A percentile compares a stretch with the other conserved stretches of the same genome.
Evolutionary conservation across 1,284 basidiomycete genomes (phyloP).

Genomic region (Apiotrichum mycotoxinovorans): DNA sequence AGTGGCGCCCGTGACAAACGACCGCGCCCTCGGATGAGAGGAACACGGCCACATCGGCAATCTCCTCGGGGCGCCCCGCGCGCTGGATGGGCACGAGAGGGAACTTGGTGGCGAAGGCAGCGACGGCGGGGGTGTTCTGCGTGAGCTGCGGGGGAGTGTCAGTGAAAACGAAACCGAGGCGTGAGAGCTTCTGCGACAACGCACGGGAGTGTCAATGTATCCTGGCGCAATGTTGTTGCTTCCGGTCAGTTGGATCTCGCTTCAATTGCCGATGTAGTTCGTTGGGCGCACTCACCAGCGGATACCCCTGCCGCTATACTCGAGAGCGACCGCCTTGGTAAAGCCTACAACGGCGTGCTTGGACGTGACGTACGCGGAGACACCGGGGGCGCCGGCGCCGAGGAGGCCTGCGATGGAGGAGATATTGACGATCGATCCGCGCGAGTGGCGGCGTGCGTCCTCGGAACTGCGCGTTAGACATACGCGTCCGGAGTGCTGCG

Average conservation of each 20-base stretch:
- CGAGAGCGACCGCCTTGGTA: conserved; percentile 10
- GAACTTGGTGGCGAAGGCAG: conserved; percentile 11
- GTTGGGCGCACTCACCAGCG: conserved; percentile 4
- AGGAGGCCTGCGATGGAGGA: conserved; percentile 6
- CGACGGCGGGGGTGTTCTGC: conserved; percentile 23
- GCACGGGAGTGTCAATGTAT: conserved; percentile 8
- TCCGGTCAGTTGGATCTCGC: neutral
- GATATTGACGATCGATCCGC: conserved; percentile 21
- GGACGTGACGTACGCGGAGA: conserved; percentile 13
- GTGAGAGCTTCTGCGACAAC: conserved; percentile 19
- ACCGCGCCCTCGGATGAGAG: conserved; percentile 26
- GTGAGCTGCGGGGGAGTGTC: conserved; percentile 28
- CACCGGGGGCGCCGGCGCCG: neutral
- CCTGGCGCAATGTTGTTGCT: conserved; percentile 22
- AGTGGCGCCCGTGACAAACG: conserved; percentile 32
- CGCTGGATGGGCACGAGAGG: conserved; percentile 28
- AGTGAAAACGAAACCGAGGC: too few relatives aligned
- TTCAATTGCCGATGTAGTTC: too few relatives aligned
- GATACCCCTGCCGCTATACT: conserved; percentile 13
- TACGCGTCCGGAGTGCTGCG: too few relatives aligned
- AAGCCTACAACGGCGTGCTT: conserved; percentile 22
- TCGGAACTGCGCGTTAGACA: neutral
- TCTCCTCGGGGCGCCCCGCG: conserved; percentile 28
- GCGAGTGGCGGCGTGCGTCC: conserved; percentile 12
- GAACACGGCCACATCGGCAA: conserved; percentile 36